These are phyloP conservation scores for Phytophthora fragariae DNA, from an alignment of 352 stramenopile genomes.

Conservation along the genomic window DNA sequence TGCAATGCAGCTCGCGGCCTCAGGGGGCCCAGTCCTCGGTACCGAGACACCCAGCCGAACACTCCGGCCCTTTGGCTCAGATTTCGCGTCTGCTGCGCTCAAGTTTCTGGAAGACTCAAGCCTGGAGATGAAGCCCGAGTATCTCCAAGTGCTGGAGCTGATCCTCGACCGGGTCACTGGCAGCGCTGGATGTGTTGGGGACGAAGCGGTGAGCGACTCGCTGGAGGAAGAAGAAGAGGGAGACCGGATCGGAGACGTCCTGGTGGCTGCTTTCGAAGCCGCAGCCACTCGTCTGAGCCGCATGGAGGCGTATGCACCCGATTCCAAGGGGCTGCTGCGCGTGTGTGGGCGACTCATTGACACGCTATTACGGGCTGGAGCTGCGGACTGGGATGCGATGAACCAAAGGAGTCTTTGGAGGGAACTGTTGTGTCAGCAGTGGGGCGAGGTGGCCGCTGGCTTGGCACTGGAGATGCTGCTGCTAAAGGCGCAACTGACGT, in stretches of 20 bases:
- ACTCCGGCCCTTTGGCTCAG: background rate
- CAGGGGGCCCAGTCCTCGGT: too few relatives aligned
- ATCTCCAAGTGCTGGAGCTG: constrained; percentile 17
- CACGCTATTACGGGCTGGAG: constrained; percentile 1
- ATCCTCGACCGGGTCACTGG: constrained; percentile 7
- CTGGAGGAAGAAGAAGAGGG: background rate
- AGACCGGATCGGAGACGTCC: constrained; percentile 4
- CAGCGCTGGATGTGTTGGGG: background rate
- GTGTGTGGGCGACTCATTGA: constrained; percentile 8
- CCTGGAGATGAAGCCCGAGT: background rate
- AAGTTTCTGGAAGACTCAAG: constrained; percentile 9
- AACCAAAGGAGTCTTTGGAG: constrained; percentile 4
- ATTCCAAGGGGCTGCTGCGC: background rate
- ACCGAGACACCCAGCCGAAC: background rate
- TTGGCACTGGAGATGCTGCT: constrained; percentile 28
- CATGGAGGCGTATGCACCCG: background rate
- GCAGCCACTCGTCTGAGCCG: background rate
- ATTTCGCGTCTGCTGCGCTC: constrained; percentile 12
- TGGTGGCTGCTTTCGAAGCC: constrained; percentile 5
- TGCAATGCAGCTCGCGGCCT: too few relatives aligned
- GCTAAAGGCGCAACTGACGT: background rate
- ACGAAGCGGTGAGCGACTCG: too few relatives aligned
- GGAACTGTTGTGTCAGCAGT: constrained; percentile 13
- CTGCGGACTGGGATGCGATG: background rate
- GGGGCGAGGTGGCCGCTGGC: constrained; percentile 10